These are phyloP conservation scores for Thalassiosira exigua DNA, from an alignment of 352 stramenopile species.

Conservation along the genomic window DNA sequence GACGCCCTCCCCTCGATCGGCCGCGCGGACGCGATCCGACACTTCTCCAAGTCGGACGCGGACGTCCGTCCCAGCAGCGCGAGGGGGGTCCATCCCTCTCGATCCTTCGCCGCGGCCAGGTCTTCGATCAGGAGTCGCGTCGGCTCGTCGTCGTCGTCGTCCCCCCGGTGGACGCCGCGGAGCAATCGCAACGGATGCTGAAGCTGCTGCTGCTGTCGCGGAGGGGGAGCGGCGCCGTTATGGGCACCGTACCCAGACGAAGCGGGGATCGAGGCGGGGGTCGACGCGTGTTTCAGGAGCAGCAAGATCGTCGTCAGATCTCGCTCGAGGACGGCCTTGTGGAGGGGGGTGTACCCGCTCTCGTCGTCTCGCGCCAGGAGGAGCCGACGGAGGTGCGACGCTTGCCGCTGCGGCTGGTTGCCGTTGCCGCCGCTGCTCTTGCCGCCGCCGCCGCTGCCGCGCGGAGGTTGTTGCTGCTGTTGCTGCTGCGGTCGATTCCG, in stretches of 20 bases:
- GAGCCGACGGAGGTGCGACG: conserved; percentile 35
- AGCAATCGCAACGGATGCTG: conserved; percentile 44
- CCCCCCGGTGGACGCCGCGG: conserved; percentile 22
- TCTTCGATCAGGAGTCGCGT: conserved; percentile 41
- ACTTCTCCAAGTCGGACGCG: conserved; percentile 38
- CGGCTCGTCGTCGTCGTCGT: conserved; percentile 11
- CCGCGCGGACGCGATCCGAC: conserved; percentile 37
- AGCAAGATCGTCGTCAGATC: conserved; percentile 73
- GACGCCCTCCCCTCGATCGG: conserved; percentile 32
- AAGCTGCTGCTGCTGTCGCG: not conserved
- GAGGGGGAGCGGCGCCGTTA: too few relatives aligned
- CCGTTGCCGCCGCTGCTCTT: conserved; percentile 9
- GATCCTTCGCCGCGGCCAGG: conserved; percentile 29
- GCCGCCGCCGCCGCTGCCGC: conserved; percentile 2
- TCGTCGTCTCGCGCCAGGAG: conserved; percentile 65
- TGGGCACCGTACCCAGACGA: not conserved
- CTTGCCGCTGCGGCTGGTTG: not conserved
- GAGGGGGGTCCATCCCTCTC: conserved; percentile 71
- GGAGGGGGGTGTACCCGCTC: conserved; percentile 77
- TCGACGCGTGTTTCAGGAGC: conserved; percentile 66
- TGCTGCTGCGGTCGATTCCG: not conserved
- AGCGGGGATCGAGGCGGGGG: conserved; percentile 2
- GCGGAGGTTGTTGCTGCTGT: not conserved
- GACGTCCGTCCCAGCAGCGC: conserved; percentile 62
- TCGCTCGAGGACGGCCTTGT: conserved; percentile 65